These are phyloP conservation scores for Skeletonema marinoi DNA, from an alignment of 108 stramenopile species.

Conservation along the genomic window DNA sequence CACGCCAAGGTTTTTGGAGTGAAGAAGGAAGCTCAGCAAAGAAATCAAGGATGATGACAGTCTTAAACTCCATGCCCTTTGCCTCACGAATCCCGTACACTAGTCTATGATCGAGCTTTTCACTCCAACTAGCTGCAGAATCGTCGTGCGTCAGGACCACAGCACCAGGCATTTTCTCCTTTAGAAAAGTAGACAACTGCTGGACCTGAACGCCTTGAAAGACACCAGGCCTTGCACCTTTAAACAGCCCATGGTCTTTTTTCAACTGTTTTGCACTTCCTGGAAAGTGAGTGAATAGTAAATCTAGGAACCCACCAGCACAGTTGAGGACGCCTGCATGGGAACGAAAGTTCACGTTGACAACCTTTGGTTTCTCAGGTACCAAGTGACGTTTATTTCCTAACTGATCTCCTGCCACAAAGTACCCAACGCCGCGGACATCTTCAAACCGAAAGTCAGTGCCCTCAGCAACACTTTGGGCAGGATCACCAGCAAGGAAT, in stretches of 20 bases:
- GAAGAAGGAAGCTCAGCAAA: conserved; percentile 41
- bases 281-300: conserved; percentile 48
- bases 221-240: conserved; percentile 56
- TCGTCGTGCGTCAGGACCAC: conserved; percentile 55
- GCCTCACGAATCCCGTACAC: conserved; percentile 56
- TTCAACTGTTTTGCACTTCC: conserved; percentile 44
- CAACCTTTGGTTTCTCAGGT: conserved; percentile 49
- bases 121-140: conserved; percentile 17
- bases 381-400: conserved; percentile 27
- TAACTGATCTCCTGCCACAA: conserved; percentile 20
- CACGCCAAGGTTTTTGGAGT: conserved; percentile 55
- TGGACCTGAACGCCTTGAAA: conserved; percentile 30
- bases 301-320: conserved; percentile 47
- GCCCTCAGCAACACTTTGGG: conserved; percentile 62
- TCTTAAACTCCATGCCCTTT: conserved; percentile 65
- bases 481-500: conserved; percentile 53
- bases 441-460: conserved; percentile 70
- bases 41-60: conserved; percentile 63
- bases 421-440: conserved; percentile 47
- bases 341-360: conserved; percentile 61
- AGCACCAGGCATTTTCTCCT: conserved; percentile 19
- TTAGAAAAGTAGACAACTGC: conserved; percentile 18
- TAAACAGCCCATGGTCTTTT: conserved; percentile 53
- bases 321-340: conserved; percentile 58
- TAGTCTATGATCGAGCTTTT: conserved; percentile 17